A percentile compares a stretch with the other conserved stretches of the same genome.
phyloP scores from a whole-genome alignment of 345 rosid species.

The Sisymbrium altissimum region DNA sequence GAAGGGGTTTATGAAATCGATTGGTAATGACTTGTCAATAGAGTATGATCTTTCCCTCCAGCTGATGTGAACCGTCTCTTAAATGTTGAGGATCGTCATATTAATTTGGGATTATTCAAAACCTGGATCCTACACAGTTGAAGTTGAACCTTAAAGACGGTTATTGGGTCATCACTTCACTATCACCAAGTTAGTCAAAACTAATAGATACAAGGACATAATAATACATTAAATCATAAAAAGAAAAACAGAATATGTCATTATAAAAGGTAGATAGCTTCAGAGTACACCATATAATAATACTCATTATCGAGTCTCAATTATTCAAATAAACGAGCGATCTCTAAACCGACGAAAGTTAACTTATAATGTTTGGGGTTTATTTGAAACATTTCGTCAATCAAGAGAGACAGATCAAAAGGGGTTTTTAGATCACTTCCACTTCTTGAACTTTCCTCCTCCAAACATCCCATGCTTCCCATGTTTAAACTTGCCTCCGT shows the following conservation, averaged over 20 bases:
- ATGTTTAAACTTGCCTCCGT: conserved; percentile 39
- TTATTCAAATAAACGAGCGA: conserved; percentile 14
- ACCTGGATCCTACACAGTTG: too few relatives aligned
- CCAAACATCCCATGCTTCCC: conserved; percentile 79
- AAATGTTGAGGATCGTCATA: too few relatives aligned
- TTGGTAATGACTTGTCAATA: too few relatives aligned
- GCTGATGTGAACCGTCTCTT: too few relatives aligned
- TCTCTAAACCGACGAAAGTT: conserved; percentile 12
- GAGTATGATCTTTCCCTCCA: too few relatives aligned
- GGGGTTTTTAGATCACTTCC: conserved; percentile 53
- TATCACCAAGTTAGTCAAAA: not conserved
- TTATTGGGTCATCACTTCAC: too few relatives aligned
- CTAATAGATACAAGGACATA: not conserved
- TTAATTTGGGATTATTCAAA: too few relatives aligned
- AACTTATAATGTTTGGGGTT: conserved; percentile 8
- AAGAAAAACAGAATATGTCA: conserved; percentile 12
- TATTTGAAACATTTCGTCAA: conserved; percentile 17
- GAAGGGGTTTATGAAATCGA: too few relatives aligned
- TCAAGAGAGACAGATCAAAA: not conserved
- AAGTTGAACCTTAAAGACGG: too few relatives aligned
- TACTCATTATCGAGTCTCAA: conserved; percentile 1
- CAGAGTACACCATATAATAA: not conserved
- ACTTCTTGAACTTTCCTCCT: conserved; percentile 65
- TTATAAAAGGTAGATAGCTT: conserved; percentile 11
- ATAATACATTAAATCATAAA: not conserved